Evolutionary conservation across 306 rosid species (phyloP), one percentile per base, ranked within the genome.

Genomic region (Pueraria montana): DNA sequence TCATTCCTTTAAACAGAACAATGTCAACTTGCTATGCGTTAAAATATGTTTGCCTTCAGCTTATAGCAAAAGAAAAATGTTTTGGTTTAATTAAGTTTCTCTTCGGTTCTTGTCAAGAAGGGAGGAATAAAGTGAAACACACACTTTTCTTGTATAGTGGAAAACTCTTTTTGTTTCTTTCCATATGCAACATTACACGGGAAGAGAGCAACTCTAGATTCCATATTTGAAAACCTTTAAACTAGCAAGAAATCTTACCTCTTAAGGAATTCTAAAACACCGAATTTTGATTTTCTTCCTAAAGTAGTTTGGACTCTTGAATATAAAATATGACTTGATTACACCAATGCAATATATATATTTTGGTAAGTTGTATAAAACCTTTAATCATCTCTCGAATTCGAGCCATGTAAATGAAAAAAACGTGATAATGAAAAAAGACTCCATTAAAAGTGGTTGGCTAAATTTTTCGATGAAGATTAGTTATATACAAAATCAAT

Each of bases 121-220:
- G 84, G 82, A 84, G 30, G 90, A 87, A 87, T 87, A 87, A 87
- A 87, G 90, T 81, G 84, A 81, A 73, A 66, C n/a, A 63, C 32
- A 76, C 52, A 20, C 55, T 76, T 75, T 75, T 74, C 27, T 70
- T 80, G 30, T 56, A 52, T 74, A 27, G 63, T 53, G 80, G 84
- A 71, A 69, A 26, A 17, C 85, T 64, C 75, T 42, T 87, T 84
- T 72, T 72, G 83, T 84, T 81, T 78, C 72, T 65, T 80, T 71
- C 66, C 11, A 18, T 20, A 55, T 76, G 77, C 9, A 63, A 72
- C 58, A 34, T 84, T 80, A 49, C 79, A 85, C 24, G 32, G 21
- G 38, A 67, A 58, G 52, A 75, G 40, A 3, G 23, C 45, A 68
- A 76, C 48, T 14, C 74, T 34, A 21, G 84, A 87, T 81, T 87